A percentile compares a stretch with the other conserved stretches of the same genome.
Conservation (phyloP, 805 yeast species). For the Ogataea trehaloabstinens region DNA sequence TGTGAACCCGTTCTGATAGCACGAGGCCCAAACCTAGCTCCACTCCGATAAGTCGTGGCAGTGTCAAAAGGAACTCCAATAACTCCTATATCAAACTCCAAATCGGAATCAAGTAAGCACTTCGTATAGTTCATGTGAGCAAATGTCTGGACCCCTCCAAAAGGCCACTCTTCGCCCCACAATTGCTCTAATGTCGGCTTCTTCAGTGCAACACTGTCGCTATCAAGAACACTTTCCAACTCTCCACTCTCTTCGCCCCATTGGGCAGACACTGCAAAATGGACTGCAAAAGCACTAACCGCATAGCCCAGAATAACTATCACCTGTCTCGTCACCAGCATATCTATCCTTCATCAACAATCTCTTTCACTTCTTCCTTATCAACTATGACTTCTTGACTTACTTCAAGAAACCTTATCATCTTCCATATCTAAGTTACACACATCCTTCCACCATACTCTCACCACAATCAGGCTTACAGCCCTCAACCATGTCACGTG, state of each 20-base stretch:
- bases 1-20: conserved; percentile 68
- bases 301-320: no score
- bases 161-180: conserved; percentile 79
- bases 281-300: no score
- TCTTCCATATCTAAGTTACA: no score
- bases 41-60: conserved; percentile 74
- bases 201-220: background rate
- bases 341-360: no score
- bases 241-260: no score
- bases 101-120: conserved; percentile 51
- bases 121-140: conserved; percentile 65
- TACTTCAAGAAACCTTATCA: no score
- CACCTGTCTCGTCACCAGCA: no score
- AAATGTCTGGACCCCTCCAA: conserved; percentile 64
- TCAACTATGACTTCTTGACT: no score
- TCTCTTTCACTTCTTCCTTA: no score
- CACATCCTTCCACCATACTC: no score
- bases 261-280: no score
- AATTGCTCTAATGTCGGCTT: conserved; percentile 47
- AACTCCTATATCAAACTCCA: conserved; percentile 63
- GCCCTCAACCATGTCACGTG: background rate
- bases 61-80: conserved; percentile 85
- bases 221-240: background rate
- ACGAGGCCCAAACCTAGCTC: conserved; percentile 81
- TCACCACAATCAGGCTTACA: background rate